Evolutionary conservation across 257 asterid species (phyloP).

Genomic region (Scutellaria galericulata): DNA sequence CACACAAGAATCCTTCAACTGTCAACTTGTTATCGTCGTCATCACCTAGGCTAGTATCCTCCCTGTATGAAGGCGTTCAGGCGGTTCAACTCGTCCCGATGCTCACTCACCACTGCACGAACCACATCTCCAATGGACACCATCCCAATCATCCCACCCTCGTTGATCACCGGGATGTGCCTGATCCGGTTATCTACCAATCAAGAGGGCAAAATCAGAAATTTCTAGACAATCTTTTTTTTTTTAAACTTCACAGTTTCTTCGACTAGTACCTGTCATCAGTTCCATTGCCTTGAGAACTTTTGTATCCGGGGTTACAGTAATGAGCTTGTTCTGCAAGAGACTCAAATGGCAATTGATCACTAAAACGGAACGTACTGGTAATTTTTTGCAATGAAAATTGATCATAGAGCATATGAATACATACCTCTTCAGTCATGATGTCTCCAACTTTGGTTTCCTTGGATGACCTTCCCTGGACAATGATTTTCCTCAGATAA

Average conservation of each 20-base stretch:
- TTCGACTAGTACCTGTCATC: slow-evolving; percentile 68
- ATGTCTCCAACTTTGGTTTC: slow-evolving; percentile 93
- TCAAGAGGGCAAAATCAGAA: background rate
- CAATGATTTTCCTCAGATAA: slow-evolving; percentile 92
- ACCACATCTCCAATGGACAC: slow-evolving; percentile 98
- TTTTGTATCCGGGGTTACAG: slow-evolving; percentile 83
- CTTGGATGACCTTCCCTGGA: slow-evolving; percentile 93
- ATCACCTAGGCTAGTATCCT: slow-evolving; percentile 64
- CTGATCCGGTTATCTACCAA: slow-evolving; percentile 86
- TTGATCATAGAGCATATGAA: background rate
- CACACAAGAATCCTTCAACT: slow-evolving; percentile 23
- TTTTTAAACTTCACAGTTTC: background rate
- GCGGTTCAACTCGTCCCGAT: slow-evolving; percentile 84
- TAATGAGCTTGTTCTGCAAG: slow-evolving; percentile 88
- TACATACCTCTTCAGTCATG: slow-evolving; percentile 96
- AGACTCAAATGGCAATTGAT: background rate
- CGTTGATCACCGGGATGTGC: slow-evolving; percentile 90
- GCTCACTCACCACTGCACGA: slow-evolving; percentile 98
- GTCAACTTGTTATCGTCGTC: slow-evolving; percentile 41
- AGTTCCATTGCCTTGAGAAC: slow-evolving; percentile 91
- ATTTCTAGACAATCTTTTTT: background rate
- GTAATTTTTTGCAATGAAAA: background rate
- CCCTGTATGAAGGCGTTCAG: slow-evolving; percentile 90
- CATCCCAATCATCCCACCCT: slow-evolving; percentile 88
- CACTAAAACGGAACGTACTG: slow-evolving; percentile 2